Conservation (phyloP, 805 yeast species). For the Monosporozyma aerobia region DNA sequence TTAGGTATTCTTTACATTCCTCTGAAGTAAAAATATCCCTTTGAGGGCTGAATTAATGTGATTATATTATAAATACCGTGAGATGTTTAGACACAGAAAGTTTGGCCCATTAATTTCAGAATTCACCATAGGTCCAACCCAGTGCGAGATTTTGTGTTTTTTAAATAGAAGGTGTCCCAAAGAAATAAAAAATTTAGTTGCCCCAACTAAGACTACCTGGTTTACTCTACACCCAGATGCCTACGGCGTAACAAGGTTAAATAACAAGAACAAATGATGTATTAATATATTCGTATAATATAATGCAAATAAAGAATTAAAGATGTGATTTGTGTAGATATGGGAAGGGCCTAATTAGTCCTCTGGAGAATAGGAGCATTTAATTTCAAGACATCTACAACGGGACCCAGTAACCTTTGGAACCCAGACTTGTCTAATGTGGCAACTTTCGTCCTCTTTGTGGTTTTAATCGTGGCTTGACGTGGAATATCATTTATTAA, state of each 20-base stretch:
- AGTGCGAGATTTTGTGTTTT: no score
- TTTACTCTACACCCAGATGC: no score
- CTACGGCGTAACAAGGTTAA: background rate
- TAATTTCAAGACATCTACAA: conserved; percentile 74
- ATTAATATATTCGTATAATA: background rate
- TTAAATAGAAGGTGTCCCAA: no score
- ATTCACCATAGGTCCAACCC: no score
- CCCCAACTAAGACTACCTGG: no score
- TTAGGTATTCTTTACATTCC: no score
- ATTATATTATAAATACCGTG: no score
- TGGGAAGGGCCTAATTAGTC: background rate
- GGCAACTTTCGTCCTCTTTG: conserved; percentile 73
- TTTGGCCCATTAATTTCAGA: no score
- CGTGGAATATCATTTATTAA: conserved; percentile 84
- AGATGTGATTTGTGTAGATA: background rate
- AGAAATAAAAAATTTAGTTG: no score
- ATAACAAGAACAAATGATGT: background rate
- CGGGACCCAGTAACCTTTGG: conserved; percentile 89
- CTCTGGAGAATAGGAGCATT: conserved; percentile 63
- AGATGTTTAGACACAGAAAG: no score
- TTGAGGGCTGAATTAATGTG: no score
- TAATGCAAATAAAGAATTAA: background rate
- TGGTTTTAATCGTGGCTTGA: conserved; percentile 84
- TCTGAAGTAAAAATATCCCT: no score
- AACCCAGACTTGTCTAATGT: conserved; percentile 87